These are phyloP conservation scores for Trichosporon coremiiforme DNA, from an alignment of 1,284 basidiomycete species.

Conservation along the genomic window DNA sequence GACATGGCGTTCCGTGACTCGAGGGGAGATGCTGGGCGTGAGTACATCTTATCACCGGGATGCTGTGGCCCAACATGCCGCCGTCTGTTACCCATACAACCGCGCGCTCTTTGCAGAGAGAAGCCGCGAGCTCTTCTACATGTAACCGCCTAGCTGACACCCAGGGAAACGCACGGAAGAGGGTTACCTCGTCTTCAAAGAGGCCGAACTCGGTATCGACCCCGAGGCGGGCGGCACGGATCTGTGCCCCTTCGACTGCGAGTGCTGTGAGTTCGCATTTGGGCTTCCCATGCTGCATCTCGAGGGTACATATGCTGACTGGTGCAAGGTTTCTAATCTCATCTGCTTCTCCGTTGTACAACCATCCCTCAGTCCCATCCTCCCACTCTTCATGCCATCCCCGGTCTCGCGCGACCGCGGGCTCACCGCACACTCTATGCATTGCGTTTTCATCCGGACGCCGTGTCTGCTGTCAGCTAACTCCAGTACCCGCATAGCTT, in stretches of 20 bases:
- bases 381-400: not conserved
- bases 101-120: too few relatives aligned
- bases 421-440: not conserved
- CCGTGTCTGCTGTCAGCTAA: slow-evolving; percentile 28
- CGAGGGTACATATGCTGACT: slow-evolving; percentile 28
- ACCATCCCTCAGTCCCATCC: not conserved
- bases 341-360: slow-evolving; percentile 27
- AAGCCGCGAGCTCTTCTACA: slow-evolving; percentile 32
- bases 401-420: not conserved
- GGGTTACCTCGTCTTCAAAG: slow-evolving; percentile 80
- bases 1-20: slow-evolving; percentile 72
- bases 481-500: not conserved
- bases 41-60: slow-evolving; percentile 48
- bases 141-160: slow-evolving; percentile 16
- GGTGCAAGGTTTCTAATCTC: slow-evolving; percentile 60
- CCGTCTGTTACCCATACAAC: too few relatives aligned
- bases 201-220: slow-evolving; percentile 76
- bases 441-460: slow-evolving; percentile 5
- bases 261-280: slow-evolving; percentile 67
- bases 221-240: slow-evolving; percentile 71
- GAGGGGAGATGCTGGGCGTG: slow-evolving; percentile 70
- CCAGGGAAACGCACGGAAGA: slow-evolving; percentile 80
- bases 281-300: not conserved
- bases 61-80: too few relatives aligned
- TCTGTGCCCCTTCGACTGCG: slow-evolving; percentile 71